phyloP scores from a whole-genome alignment of 164 flowering plant genomes.

The Cinnamomum chago region DNA sequence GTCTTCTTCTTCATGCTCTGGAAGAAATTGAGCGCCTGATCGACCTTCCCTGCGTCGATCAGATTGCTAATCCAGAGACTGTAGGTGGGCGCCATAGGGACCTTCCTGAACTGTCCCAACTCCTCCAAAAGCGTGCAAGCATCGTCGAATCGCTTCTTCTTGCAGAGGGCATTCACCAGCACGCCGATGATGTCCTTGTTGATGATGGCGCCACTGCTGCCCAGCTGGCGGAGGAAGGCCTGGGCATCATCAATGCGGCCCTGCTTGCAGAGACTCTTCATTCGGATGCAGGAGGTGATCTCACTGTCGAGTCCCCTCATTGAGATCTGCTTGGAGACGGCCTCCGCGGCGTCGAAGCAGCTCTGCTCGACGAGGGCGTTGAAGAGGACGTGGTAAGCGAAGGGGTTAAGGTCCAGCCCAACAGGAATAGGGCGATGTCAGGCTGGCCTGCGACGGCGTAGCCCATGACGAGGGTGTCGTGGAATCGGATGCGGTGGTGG shows the following conservation, averaged over 20 bases:
- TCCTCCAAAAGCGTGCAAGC: slow-evolving; percentile 51
- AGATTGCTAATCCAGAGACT: slow-evolving; percentile 51
- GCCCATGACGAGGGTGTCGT: slow-evolving; percentile 65
- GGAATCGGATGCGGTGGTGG: slow-evolving; percentile 27
- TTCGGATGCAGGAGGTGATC: slow-evolving; percentile 39
- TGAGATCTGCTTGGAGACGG: slow-evolving; percentile 43
- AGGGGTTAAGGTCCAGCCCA: slow-evolving; percentile 56
- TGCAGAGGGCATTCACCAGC: slow-evolving; percentile 55
- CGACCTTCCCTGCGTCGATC: slow-evolving; percentile 39
- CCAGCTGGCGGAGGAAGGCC: slow-evolving; percentile 31
- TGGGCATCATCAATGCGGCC: slow-evolving; percentile 41
- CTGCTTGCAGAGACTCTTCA: slow-evolving; percentile 59
- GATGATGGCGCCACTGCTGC: slow-evolving; percentile 12
- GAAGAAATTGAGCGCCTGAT: slow-evolving; percentile 55
- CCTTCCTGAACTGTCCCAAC: slow-evolving; percentile 25
- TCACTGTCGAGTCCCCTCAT: slow-evolving; percentile 43
- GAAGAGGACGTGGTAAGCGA: slow-evolving; percentile 66
- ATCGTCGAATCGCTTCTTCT: slow-evolving; percentile 27
- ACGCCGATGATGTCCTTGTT: slow-evolving; percentile 24
- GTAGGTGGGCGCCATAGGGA: slow-evolving; percentile 36
- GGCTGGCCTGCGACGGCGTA: slow-evolving; percentile 71
- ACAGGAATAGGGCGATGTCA: slow-evolving; percentile 62
- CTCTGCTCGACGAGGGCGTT: slow-evolving; percentile 64
- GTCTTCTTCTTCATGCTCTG: slow-evolving; percentile 26
- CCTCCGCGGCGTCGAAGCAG: slow-evolving; percentile 41